Base-by-base conservation (phyloP, 345 rosid species). In the Ceriops zippeliana region DNA sequence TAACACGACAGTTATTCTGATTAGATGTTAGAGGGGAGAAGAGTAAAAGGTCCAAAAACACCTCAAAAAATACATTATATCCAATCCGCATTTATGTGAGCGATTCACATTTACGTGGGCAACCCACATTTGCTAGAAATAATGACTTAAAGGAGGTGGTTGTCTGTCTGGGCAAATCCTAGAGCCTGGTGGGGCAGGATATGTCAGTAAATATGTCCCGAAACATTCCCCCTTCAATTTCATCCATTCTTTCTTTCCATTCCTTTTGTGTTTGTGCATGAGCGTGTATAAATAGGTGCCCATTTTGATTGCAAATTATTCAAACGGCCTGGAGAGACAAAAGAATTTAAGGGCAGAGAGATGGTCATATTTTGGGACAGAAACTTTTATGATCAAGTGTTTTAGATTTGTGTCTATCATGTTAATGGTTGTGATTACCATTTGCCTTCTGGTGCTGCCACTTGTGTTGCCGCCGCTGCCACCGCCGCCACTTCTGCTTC, bases 401-500 rank as follows among this genome's bases (percentile, higher is more conserved):
- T 56, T 56, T 11, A 56, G 59, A 27, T 24, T 54, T 59, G 47
- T 26, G n/a, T 64, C 56, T 27, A 30, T 75, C 31, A 6, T 67
- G 65, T 42, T 57, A 31, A 42, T 66, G 65, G 24, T 31, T 52
- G 71, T 53, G 54, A 24, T 76, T 7, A 42, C 75, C 3, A 56
- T 58, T 31, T 31, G 34, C 15, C 51, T 76, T 30, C 61, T 76
- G 34, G 46, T 65, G 52, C 42, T 76, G 68, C 79, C 79, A 30
- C 61, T 54, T 16, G 13, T 71, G 8, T n/a, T 76, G 54, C 79
- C 75, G 11, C 58, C 79, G 20, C n/a, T 76, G 61, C 75, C 75
- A 1, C 75, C 75, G 19, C 79, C 79, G 11, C 79, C 75, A 15
- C 24, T 58, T 58, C 24, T 71, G 65, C 67, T 76, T 31, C 75